phyloP scores from a whole-genome alignment of 2,329 filamentous ascomycete species.

The Talaromyces sp. region DNA sequence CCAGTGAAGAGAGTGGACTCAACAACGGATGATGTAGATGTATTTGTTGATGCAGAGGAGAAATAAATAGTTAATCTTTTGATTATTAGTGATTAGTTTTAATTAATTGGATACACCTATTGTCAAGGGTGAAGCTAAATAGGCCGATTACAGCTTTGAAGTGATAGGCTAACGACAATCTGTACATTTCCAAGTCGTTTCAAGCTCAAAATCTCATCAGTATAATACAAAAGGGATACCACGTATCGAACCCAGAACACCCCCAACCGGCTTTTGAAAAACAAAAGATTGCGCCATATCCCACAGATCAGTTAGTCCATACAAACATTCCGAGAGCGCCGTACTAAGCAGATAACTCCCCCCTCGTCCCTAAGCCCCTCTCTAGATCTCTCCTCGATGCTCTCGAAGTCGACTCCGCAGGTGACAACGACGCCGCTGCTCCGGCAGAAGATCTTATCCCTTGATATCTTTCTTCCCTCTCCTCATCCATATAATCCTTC shows the following conservation, averaged over 20 bases:
- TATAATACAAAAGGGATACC: not conserved
- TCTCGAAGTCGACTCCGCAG: slow-evolving; percentile 13
- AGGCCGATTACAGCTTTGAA: not conserved
- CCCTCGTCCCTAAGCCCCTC: slow-evolving; percentile 31
- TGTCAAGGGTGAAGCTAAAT: not conserved
- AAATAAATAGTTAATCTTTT: slow-evolving; percentile 17
- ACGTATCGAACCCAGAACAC: not conserved
- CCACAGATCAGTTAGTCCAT: not conserved
- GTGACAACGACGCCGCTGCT: not conserved
- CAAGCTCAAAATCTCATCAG: not conserved
- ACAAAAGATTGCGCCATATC: slow-evolving; percentile 1
- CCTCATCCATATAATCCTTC: slow-evolving; percentile 36
- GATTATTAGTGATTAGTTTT: not conserved
- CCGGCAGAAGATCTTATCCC: slow-evolving; percentile 16
- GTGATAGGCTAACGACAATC: not conserved
- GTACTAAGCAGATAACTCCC: slow-evolving; percentile 37
- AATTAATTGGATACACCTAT: slow-evolving; percentile 3
- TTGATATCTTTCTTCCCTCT: slow-evolving; percentile 39
- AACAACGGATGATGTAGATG: slow-evolving; percentile 37
- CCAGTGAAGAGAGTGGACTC: slow-evolving; percentile 38
- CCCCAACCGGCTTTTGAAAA: not conserved
- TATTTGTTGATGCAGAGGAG: slow-evolving; percentile 44
- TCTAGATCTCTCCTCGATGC: slow-evolving; percentile 32
- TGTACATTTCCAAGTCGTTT: not conserved
- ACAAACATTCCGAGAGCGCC: not conserved